Evolutionary conservation across 2,329 filamentous ascomycete genomes (phyloP), one percentile per base, ranked within the genome.

Genomic region (Hirsutella thompsonii): DNA sequence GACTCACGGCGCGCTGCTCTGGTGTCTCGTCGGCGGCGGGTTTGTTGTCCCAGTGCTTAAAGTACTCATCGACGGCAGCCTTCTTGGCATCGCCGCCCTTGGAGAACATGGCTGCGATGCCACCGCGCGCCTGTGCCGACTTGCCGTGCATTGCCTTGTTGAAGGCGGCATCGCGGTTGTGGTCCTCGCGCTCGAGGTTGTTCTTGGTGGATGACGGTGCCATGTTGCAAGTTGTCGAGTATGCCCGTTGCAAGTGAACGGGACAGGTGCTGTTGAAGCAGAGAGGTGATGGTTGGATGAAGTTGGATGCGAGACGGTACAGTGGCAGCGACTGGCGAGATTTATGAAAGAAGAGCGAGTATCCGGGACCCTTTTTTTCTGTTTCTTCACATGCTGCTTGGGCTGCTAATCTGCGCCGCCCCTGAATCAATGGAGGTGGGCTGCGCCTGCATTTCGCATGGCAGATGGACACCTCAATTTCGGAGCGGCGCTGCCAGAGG

Each of bases 1-100:
- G 38, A 57, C 74, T 51, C 66, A 87, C 85, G 64, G 87, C 82
- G 57, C 90, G 79, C 52, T 76, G 81, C 55, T 82, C 85, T 41
- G 81, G 76, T 2, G 90, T 96, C 74, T 98, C 92, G 34, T 81
- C 74, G 47, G 74, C 79, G 26, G 69, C 83, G 36, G 68, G 64
- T 67, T 93, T 88, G 69, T 90, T 83, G 63, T 94, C 87, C 84
- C 85, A 94, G 61, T 94, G 88, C 73, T 93, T 93, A 70, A 94
- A 94, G 67, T 94, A 94, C 61, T 93, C 85, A 57, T 92, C 84
- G 21, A 89, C 76, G 37, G 87, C 87, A 40, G 81, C 81, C 60
- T 87, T 77, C 58, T 93, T 84, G 8, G 87, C 86, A 23, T 69
- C 56, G 23, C 55, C 49, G 61, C 92, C 81, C 70, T 98, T 98